Base-by-base conservation (phyloP, 1,139 yeast genomes). In the Geotrichum fermentans region DNA sequence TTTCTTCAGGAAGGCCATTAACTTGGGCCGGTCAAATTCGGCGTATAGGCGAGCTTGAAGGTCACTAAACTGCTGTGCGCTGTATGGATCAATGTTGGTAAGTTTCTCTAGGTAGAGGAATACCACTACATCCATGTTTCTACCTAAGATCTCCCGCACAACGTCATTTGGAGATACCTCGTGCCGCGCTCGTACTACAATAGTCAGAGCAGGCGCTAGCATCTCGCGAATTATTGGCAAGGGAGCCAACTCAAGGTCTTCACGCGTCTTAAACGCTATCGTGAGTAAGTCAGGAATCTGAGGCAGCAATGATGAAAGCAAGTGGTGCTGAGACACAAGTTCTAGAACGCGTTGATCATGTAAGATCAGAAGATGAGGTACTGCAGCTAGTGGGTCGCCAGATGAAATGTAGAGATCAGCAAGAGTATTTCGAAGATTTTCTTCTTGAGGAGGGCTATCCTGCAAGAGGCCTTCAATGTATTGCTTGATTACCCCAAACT, bases 21-120 rank as follows among this genome's bases (percentile, higher is more conserved):
- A 71, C 50, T 72, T 70, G 0, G 63, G 57, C 14, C 80, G 70
- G 51, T 79, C 77, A 61, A 73, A 84, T 55, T 78, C 75, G 0
- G 90, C 79, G 65, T 78, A 84, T 34, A 90, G 68, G 50, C 70
- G 64, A 24, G 89, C 76, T 61, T 83, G 72, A 45, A 81, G 76
- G 57, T 87, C 81, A 43, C 86, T 92, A 61, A 77, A 81, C 3
- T 73, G 73, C 30, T 69, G 69, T 2, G 78, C 71, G 46, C 78
- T 60, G 39, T 73, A 71, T 26, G 79, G 77, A 58, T 87, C 95
- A 6, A 71, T 65, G 16, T 62, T 60, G 20, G 73, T 71, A n/a
- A 87, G 67, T 51, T 73, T 69, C 51, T 82, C 82, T 17, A 87
- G 68, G 58, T 80, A 87, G 48, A 77, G 75, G 14, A 87, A 70